These are phyloP conservation scores for Acacia melanoxylon DNA, from an alignment of 306 rosid genomes.

Conservation along the genomic window DNA sequence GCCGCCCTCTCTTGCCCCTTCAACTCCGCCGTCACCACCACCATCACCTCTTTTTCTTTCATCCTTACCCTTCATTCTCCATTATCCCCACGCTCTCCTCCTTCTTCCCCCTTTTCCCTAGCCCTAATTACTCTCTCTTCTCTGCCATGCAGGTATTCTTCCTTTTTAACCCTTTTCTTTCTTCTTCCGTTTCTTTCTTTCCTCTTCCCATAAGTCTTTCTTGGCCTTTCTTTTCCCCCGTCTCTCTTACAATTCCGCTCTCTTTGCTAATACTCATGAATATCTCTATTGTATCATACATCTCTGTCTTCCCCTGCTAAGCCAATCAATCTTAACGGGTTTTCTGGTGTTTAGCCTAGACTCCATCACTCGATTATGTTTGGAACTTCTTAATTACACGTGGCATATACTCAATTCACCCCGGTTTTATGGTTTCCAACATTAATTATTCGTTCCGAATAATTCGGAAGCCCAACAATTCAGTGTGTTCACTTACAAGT, in stretches of 20 bases:
- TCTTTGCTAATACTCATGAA: background rate
- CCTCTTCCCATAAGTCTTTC: background rate
- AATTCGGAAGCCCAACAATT: constrained; percentile 10
- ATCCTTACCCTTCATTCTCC: background rate
- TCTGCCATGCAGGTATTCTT: constrained; percentile 67
- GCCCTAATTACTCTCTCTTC: constrained; percentile 45
- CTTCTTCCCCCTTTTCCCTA: constrained; percentile 35
- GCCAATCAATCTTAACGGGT: background rate
- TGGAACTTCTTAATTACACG: background rate
- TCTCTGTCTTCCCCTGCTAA: background rate
- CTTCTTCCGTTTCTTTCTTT: background rate
- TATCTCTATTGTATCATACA: background rate
- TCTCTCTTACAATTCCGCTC: background rate
- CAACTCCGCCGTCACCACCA: background rate
- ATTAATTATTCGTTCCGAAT: constrained; percentile 21
- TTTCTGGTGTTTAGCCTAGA: background rate
- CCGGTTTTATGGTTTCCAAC: constrained; percentile 9
- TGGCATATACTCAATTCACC: constrained; percentile 17
- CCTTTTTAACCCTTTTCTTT: background rate
- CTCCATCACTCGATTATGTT: background rate
- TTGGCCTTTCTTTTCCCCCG: background rate
- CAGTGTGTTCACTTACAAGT: constrained; percentile 11
- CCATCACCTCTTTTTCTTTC: constrained; percentile 16
- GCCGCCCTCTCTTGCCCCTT: constrained; percentile 25
- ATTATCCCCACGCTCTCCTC: constrained; percentile 8